Evolutionary conservation across 805 yeast species (phyloP).

Genomic region (Hanseniaspora vineae): DNA sequence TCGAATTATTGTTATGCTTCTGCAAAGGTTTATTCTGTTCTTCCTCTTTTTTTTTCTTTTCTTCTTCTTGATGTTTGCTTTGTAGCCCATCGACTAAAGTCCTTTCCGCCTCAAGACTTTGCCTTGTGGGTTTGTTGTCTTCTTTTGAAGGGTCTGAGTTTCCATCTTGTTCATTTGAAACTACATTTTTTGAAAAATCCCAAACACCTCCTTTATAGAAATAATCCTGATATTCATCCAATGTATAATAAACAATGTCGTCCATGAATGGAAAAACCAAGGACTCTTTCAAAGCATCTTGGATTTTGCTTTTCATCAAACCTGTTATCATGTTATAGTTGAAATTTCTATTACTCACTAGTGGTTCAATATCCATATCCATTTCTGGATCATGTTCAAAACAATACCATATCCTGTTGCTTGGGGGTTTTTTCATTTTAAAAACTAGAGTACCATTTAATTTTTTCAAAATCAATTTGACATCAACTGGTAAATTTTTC

Average conservation of each 20-base stretch:
- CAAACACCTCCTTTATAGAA: conserved; percentile 89
- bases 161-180: not conserved
- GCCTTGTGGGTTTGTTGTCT: too few species aligned
- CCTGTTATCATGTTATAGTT: conserved; percentile 70
- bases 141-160: not conserved
- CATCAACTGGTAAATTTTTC: conserved; percentile 59
- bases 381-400: conserved; percentile 69
- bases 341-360: conserved; percentile 75
- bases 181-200: conserved; percentile 27
- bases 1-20: too few species aligned
- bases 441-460: conserved; percentile 62
- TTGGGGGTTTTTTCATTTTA: conserved; percentile 74
- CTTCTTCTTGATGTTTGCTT: too few species aligned
- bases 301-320: conserved; percentile 62
- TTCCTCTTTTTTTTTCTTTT: too few species aligned
- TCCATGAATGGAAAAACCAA: conserved; percentile 84
- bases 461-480: conserved; percentile 54
- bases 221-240: conserved; percentile 36
- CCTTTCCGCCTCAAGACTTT: too few species aligned
- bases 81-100: too few species aligned
- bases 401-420: conserved; percentile 82
- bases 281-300: conserved; percentile 67
- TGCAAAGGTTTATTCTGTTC: too few species aligned
- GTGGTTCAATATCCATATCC: conserved; percentile 72
- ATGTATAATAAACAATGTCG: conserved; percentile 60